Base-by-base conservation (phyloP, 805 yeast species). In the Pichia manshurica region DNA sequence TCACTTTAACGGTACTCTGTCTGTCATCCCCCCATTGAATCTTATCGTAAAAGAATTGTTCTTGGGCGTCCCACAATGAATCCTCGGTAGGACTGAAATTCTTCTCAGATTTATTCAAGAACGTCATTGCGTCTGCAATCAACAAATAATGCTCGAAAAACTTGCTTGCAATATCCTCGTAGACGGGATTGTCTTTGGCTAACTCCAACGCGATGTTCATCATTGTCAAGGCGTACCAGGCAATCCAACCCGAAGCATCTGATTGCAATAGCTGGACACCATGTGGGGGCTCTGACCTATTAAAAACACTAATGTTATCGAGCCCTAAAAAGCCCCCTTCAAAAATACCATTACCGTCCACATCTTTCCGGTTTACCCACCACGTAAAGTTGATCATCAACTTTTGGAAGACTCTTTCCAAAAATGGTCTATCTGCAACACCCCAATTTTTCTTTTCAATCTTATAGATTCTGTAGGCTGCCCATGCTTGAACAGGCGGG, bases 221-320 rank as follows among this genome's bases (percentile, higher is more conserved):
- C 96, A 89, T 88, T 62, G 85, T 90, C 58, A 90, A 72, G 28
- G 85, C 78, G 69, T 84, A 89, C 70, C 91, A 89, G 0, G 96
- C 96, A 93, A 89, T 87, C 97, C 97, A 89, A 25, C 96, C 96
- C 10, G 97, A 90, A 15, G 95, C 85, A 67, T 89, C 97, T 0
- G 96, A 96, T 66, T 89, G 97, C 62, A 87, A 95, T 53, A 89
- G 73, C 33, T 75, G 78, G 42, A 96, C 96, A 35, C 96, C 96
- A 2, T 95, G 87, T 35, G 97, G 97, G 1, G 95, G 93, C 69
- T 89, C 97, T 5, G 95, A 85, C 63, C 97, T 77, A 66, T 89
- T 89, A 70, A 89, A 89, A 52, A 89, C 75, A 55, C 96, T 96
- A 66, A 89, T 89, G 66, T 89, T 89, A 68, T 89, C 97, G 49